Evolutionary conservation across 2,329 filamentous ascomycete species (phyloP).

Genomic region (Cephalotrichum gorgonifer): DNA sequence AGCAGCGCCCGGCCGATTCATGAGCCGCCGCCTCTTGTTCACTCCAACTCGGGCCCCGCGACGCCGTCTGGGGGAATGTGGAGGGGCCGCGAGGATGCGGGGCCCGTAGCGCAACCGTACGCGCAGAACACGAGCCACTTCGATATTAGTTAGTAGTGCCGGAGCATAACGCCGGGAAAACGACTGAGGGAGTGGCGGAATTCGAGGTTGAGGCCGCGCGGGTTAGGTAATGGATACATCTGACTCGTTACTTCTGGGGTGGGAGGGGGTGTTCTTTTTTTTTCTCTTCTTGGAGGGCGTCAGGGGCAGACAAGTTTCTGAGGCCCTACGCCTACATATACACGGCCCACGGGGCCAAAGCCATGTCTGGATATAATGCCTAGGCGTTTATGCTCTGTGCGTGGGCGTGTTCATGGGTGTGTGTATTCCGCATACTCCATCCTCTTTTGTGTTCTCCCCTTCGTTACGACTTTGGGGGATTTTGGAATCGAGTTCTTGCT

Average conservation of each 20-base stretch:
- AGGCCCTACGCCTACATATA: too few relatives aligned
- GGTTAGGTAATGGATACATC: conserved; percentile 1
- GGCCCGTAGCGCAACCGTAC: background rate
- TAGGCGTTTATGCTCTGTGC: too few relatives aligned
- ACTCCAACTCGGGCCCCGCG: conserved; percentile 12
- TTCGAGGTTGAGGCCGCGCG: conserved; percentile 1
- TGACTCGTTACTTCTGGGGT: background rate
- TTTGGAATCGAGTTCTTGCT: background rate
- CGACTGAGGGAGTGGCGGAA: conserved; percentile 5
- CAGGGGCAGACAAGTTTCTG: too few relatives aligned
- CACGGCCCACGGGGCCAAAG: too few relatives aligned
- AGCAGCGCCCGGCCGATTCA: conserved; percentile 72
- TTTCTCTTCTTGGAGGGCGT: background rate
- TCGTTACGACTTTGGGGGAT: too few relatives aligned
- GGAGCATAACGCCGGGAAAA: background rate
- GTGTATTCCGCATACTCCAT: too few relatives aligned
- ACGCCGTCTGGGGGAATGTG: background rate
- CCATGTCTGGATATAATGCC: too few relatives aligned
- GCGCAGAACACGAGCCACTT: background rate
- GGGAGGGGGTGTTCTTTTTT: background rate
- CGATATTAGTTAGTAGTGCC: background rate
- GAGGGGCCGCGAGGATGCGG: background rate
- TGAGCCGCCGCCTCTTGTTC: conserved; percentile 35
- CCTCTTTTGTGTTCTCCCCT: too few relatives aligned
- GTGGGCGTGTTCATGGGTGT: too few relatives aligned